Base-by-base conservation (phyloP, 1,139 yeast genomes). In the Blastobotrys serpentis region DNA sequence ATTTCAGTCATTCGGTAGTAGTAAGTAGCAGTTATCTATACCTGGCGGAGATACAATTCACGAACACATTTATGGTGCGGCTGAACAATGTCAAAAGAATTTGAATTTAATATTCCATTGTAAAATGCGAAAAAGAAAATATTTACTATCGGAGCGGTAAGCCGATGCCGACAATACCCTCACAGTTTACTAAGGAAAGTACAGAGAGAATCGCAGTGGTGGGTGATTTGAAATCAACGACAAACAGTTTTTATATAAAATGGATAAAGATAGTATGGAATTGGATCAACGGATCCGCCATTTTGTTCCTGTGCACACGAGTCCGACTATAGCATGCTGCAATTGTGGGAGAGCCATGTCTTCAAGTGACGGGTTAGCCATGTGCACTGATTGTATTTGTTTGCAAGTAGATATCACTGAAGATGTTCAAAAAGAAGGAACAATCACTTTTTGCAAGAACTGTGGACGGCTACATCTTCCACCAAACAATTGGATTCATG, bases 331-430 rank as follows among this genome's bases (percentile, higher is more conserved):
- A 55, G 77, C 92, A 50, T 92, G 99, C 75, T 90, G 95, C 70
- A 86, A 86, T 80, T 94, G 99, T 82, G 98, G 98, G 68, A 89
- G 86, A 51, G 94, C 96, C 45, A 89, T 92, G 85, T 95, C 88
- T 65, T 95, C 96, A 34, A 81, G 94, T 23, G 62, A 60, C 13
- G 97, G 98, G 16, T 73, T 89, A 55, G 96, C 90, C 38, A 89
- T 90, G 95, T 94, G 99, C 73, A 82, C 86, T 72, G 98, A 94
- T 69, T 94, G 99, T 78, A 88, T 94, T 66, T 86, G 89, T 67
- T 73, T 89, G 61, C 85, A 88, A 5, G 96, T 92, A 42, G 98
- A 94, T 69, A 89, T 94, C 60, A 90, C 98, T 1, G 88, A 83
- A 59, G 96, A 95, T 46, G 88, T 94, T 49, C 97, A 96, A 51